Conservation (phyloP, 768 basidiomycete genomes). For the Termitomyces titanicus region DNA sequence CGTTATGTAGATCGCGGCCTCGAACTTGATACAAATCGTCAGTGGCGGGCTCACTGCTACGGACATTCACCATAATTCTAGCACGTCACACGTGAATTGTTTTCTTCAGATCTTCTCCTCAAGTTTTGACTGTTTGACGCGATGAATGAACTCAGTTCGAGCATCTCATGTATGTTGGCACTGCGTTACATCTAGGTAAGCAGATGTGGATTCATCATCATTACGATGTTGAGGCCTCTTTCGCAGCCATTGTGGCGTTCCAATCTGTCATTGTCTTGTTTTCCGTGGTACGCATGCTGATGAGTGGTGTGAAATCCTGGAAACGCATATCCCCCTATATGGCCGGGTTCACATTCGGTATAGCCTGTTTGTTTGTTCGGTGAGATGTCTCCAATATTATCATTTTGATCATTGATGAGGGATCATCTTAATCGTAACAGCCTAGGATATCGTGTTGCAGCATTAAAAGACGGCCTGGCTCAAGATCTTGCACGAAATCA, state of each 20-base stretch:
- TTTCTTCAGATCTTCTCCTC: background rate
- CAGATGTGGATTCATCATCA: background rate
- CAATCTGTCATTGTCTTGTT: background rate
- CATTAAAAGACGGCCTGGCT: background rate
- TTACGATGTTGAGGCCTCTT: background rate
- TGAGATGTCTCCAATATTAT: background rate
- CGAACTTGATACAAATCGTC: background rate
- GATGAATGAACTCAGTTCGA: background rate
- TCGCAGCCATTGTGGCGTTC: background rate
- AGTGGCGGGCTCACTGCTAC: background rate
- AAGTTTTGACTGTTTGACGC: background rate
- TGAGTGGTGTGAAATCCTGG: background rate
- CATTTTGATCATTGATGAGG: too few relatives aligned
- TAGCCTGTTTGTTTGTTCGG: background rate
- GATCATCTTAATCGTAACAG: background rate
- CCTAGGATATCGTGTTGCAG: background rate
- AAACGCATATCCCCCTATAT: background rate
- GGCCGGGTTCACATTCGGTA: background rate
- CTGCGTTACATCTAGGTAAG: background rate
- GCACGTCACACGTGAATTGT: background rate
- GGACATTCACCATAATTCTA: background rate
- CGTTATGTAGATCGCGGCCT: background rate
- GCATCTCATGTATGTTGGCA: slow-evolving; percentile 3
- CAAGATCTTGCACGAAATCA: background rate
- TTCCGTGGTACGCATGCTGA: background rate